Evolutionary conservation across 306 rosid genomes (phyloP), one percentile per base, ranked within the genome.

Genomic region (Prunus mume): DNA sequence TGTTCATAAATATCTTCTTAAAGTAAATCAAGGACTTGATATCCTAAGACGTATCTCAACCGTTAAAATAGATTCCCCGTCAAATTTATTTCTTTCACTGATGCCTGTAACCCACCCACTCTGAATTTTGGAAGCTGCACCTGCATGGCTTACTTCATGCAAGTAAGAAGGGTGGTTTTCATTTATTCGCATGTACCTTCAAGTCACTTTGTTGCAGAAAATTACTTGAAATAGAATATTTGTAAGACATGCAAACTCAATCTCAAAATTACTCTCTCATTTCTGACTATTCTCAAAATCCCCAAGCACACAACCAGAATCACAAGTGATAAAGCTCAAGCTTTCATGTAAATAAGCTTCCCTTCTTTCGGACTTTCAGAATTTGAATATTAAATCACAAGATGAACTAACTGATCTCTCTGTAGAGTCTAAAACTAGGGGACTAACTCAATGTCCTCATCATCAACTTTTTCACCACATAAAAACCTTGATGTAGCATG

Each of bases 391-490:
- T 65, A 74, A 79, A 83, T 71, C 78, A 83, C 52, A 60, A 80
- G 78, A 78, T 62, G 77, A 81, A 82, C 83, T 72, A 67, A 74
- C 43, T 52, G 61, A 83, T 73, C 79, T 83, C 87, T 76, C 71
- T 51, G 68, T 38, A 76, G 71, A 77, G 52, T 79, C 87, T 78
- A 82, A 83, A 70, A 79, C 83, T 69, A 79, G 41, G 83, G 85
- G 85, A 86, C 86, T 79, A 82, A 50, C 80, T 72, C 68, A 55
- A 74, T 63, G 81, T 74, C 85, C 82, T 76, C 80, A 67, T 79
- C 80, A 74, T 79, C 80, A 76, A 84, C 76, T 83, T 86, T 88
- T 88, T 82, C 89, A 83, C 87, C 89, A 83, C 85, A 86, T 65
- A 71, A 54, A 38, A 67, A 56, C 64, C 78, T 80, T 61, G 24